Evolutionary conservation across 1,284 basidiomycete species (phyloP), one percentile per base, ranked within the genome.

Genomic region (Irpex sp.): DNA sequence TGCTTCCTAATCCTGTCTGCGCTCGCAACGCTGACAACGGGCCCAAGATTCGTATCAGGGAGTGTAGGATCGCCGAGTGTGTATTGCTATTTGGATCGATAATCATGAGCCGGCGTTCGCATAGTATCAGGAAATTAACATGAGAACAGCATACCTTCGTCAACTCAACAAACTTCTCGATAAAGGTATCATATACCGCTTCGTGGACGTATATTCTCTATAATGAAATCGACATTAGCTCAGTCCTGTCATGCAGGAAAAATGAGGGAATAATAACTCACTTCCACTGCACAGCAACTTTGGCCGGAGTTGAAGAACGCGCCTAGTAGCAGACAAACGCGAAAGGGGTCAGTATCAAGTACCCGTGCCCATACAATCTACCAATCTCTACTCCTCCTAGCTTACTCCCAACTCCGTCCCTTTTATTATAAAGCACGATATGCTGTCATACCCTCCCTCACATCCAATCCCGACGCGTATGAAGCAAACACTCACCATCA

Each of bases 241-340:
- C 20, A 11, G 27, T 54, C 22, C 64, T 27, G 44, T 15, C 15
- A 38, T 38, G 32, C 32, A 38, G 32, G 49, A 54, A 13, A 1
- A 1, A 54, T 54, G 49, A 54, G 49, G 49, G n/a, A n/a, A 54
- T 15, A 1, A 15, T 1, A 78, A 22, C 84, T 44, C 76, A 95
- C 90, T 85, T 96, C 94, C 74, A 98, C 86, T 0, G 93, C 90
- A 78, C 96, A 97, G 79, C 96, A 97, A 74, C 94, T 96, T 81
- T 99, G 97, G 0, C 97, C 97, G 15, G 97, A 97, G 82, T 99
- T 99, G 88, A 97, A 99, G 84, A 97, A 92, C 38, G 96, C 94
- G 68, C 95, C 94, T 95, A 75, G 1, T 56, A 43, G 15, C 7
- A 56, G 49, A 15, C 18, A 65, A 59, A 15, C 58, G 4, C 4